A percentile compares a stretch with the other conserved stretches of the same genome.
phyloP scores from a whole-genome alignment of 805 yeast genomes.

The Kluyveromyces siamensis region DNA sequence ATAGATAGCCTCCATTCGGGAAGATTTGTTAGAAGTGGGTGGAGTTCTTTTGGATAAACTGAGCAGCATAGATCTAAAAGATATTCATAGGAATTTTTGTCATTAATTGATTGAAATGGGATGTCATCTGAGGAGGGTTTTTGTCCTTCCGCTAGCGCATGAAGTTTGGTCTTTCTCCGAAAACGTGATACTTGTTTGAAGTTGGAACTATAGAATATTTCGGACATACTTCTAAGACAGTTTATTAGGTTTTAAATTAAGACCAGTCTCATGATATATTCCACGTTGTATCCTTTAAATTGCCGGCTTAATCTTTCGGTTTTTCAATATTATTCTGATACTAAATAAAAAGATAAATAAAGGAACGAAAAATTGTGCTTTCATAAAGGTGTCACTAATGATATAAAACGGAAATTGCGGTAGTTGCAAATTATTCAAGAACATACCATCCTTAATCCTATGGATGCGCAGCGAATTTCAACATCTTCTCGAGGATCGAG shows the following conservation, averaged over 20 bases:
- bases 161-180: constrained; percentile 14
- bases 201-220: constrained; percentile 23
- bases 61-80: constrained; percentile 20
- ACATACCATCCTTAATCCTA: not conserved
- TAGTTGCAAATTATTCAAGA: not conserved
- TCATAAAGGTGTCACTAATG: too few species aligned
- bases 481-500: constrained; percentile 13
- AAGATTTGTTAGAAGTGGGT: constrained; percentile 7
- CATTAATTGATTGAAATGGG: constrained; percentile 12
- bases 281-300: too few species aligned
- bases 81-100: constrained; percentile 18
- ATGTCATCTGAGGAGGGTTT: constrained; percentile 4
- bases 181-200: constrained; percentile 21
- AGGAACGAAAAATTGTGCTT: constrained; percentile 2
- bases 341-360: not conserved
- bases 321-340: not conserved
- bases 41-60: constrained; percentile 15
- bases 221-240: constrained; percentile 8
- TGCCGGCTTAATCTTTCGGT: not conserved
- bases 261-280: not conserved
- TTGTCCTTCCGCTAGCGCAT: not conserved
- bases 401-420: not conserved
- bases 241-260: too few species aligned
- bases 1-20: constrained; percentile 9
- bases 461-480: constrained; percentile 2